These are phyloP conservation scores for Tanacetum coccineum DNA, from an alignment of 129 eudicot species.

Conservation along the genomic window DNA sequence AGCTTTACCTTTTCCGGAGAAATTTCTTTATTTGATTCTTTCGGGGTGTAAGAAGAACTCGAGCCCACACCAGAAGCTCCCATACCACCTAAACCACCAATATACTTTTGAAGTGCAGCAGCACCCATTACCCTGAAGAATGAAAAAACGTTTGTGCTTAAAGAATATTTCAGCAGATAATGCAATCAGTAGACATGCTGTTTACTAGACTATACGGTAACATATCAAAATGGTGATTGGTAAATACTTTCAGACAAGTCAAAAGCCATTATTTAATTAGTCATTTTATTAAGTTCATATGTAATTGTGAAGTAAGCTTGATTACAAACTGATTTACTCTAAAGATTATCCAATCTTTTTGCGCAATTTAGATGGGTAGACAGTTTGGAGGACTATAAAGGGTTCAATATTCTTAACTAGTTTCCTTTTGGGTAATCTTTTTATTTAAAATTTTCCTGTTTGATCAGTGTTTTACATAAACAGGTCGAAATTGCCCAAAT, in stretches of 20 bases:
- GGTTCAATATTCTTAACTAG: no score
- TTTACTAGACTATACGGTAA: conserved; percentile 7
- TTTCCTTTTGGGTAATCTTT: no score
- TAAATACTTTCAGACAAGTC: no score
- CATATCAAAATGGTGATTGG: neutral
- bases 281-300: no score
- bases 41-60: conserved; percentile 80
- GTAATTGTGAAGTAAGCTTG: no score
- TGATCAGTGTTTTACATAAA: neutral
- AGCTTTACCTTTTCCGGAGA: conserved; percentile 77
- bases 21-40: conserved; percentile 86
- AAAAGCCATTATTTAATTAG: no score
- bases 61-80: conserved; percentile 96
- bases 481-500: neutral
- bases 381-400: no score
- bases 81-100: conserved; percentile 79
- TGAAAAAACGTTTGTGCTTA: neutral
- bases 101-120: conserved; percentile 88
- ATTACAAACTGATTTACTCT: no score
- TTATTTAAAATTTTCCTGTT: neutral
- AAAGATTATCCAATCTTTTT: no score
- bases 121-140: conserved; percentile 76
- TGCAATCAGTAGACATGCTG: neutral
- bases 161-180: conserved; percentile 1
- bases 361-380: no score